Conservation (phyloP, 139 green algal species). For the Micractinium conductrix region DNA sequence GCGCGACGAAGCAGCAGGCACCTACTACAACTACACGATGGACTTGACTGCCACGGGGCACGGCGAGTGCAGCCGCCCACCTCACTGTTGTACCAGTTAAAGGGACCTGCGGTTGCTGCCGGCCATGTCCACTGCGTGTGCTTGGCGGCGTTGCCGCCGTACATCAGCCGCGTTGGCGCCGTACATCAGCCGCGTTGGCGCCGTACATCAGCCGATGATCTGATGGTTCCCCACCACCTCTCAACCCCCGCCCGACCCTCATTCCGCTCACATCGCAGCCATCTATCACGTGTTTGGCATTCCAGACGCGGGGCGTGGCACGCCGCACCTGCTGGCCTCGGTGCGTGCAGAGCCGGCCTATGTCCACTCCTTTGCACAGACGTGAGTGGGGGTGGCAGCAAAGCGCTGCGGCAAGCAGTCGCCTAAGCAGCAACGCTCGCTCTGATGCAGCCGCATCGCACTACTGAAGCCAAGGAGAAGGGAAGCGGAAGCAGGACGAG, state of each 20-base stretch:
- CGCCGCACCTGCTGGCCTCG: constrained; percentile 16
- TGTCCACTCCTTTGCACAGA: constrained; percentile 18
- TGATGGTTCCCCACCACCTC: not conserved
- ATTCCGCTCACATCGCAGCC: not conserved
- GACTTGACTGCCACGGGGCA: not conserved
- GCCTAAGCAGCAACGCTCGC: too few species aligned
- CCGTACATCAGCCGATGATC: too few species aligned
- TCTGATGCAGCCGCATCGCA: too few species aligned
- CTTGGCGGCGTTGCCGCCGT: too few species aligned
- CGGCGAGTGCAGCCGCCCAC: too few species aligned
- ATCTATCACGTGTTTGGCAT: constrained; percentile 38
- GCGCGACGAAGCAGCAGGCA: not conserved
- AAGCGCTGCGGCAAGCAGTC: not conserved
- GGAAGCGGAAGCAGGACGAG: too few species aligned
- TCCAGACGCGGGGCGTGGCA: constrained; percentile 12
- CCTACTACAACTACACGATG: constrained; percentile 10
- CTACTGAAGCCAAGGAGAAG: not conserved
- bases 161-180: too few species aligned
- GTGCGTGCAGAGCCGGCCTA: constrained; percentile 20
- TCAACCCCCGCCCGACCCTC: not conserved
- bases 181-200: too few species aligned
- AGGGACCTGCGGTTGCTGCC: not conserved
- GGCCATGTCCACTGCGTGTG: too few species aligned
- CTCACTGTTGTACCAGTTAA: too few species aligned
- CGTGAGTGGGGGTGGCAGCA: not conserved